Evolutionary conservation across 768 basidiomycete species (phyloP), one percentile per base, ranked within the genome.

Genomic region (Boletus subcaerulescens): DNA sequence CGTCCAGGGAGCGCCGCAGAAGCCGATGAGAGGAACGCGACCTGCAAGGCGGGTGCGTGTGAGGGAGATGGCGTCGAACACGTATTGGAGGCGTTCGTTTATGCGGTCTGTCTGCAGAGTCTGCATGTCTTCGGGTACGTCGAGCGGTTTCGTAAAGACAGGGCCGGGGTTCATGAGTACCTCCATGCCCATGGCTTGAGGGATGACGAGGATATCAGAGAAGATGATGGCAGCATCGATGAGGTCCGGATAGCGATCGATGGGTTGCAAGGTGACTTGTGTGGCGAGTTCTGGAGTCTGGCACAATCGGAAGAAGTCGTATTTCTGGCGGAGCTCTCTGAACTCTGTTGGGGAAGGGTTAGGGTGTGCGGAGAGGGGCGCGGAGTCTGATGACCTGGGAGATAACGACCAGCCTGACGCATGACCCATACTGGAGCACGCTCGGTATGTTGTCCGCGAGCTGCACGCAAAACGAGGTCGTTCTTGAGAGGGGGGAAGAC

Each of bases 361-460:
- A 4, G 35, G 35, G 13, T 35, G 35, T 35, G 14, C 2, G 24
- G 26, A n/a, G n/a, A 60, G 31, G 20, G 45, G n/a, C 50, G 44
- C 1, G 4, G 49, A 33, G 18, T 4, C 45, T 55, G 68, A 73
- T 67, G 64, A 90, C 91, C 95, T 72, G 95, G 95, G 44, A 98
- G 83, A 74, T 96, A 95, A 49, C 95, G 84, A 46, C 95, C 95
- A 22, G 95, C 95, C 70, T 98, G 95, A 35, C 95, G 84, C 95
- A 98, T 98, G 47, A 96, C 89, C 95, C 95, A 98, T 53, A 94
- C 93, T n/a, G 95, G 94, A 8, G 94, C 93, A 52, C 90, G 84
- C 65, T 93, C 91, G 0, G 91, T 94, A 69, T 80, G 77, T 72
- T 96, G 88, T 83, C 93, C 91, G 71, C 82, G 70, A 51, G 93